Evolutionary conservation across 345 rosid species (phyloP).

Genomic region (Lenwebbia sp.): DNA sequence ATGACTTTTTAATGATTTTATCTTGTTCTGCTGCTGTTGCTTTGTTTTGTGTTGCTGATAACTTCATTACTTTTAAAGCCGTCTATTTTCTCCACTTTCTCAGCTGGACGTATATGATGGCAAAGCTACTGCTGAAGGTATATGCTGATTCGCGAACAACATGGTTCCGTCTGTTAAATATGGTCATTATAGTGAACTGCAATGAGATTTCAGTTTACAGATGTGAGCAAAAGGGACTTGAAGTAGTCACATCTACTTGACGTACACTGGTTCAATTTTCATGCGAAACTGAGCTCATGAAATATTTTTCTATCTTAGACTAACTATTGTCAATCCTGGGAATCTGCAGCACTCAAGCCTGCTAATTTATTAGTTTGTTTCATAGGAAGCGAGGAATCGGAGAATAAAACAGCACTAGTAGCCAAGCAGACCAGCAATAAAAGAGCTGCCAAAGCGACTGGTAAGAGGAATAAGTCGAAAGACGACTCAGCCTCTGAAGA

Average conservation of each 20-base stretch:
- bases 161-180: neutral
- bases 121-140: slow-evolving; percentile 72
- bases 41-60: neutral
- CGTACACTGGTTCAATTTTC: neutral
- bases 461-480: slow-evolving; percentile 38
- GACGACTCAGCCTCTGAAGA: slow-evolving; percentile 52
- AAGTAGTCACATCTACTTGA: neutral
- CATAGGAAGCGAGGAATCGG: slow-evolving; percentile 39
- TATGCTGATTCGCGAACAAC: neutral
- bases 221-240: neutral
- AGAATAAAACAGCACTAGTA: slow-evolving; percentile 18
- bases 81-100: slow-evolving; percentile 2
- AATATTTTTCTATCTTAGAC: neutral
- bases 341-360: neutral
- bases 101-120: slow-evolving; percentile 89
- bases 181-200: neutral
- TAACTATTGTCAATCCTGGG: neutral
- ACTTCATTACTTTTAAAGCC: neutral
- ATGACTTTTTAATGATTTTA: neutral
- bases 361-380: slow-evolving; percentile 1
- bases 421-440: slow-evolving; percentile 30
- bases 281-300: neutral
- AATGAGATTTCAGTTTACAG: neutral
- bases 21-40: neutral
- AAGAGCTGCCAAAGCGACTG: slow-evolving; percentile 21